phyloP scores from a whole-genome alignment of 225 moss, liverwort and hornwort genomes.

The Straminergon stramineum region DNA sequence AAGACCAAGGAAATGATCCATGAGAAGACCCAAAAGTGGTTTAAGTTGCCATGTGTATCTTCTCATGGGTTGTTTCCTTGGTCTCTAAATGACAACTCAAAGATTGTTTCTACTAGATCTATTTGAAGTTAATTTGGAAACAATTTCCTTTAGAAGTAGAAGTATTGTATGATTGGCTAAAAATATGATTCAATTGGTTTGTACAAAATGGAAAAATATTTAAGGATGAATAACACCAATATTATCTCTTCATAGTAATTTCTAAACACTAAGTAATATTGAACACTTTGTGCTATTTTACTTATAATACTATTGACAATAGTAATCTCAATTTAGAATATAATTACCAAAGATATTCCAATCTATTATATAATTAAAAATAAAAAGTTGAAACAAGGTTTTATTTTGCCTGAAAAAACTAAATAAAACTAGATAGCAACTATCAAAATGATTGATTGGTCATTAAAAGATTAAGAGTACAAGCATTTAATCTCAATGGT shows the following conservation, averaged over 20 bases:
- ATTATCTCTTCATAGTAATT: not conserved
- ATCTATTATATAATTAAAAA: not conserved
- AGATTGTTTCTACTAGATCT: not conserved
- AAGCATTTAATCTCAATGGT: too few relatives aligned
- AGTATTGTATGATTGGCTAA: too few relatives aligned
- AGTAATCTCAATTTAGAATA: not conserved
- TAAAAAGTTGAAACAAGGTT: too few relatives aligned
- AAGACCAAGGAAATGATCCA: not conserved
- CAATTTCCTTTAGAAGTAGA: not conserved
- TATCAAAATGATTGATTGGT: not conserved
- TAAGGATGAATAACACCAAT: not conserved
- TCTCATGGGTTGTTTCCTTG: not conserved
- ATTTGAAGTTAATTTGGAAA: not conserved
- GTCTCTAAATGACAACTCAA: not conserved
- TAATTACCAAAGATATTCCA: not conserved
- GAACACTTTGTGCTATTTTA: not conserved
- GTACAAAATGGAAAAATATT: not conserved
- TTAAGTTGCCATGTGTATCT: not conserved
- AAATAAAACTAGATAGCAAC: not conserved
- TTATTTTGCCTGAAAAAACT: not conserved
- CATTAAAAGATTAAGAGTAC: not conserved
- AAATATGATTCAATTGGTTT: not conserved
- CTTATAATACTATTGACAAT: not conserved
- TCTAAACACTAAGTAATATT: not conserved
- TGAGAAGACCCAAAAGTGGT: not conserved